Conservation (phyloP, 2,329 filamentous ascomycete genomes). For the Ophiosphaerella herpotricha region DNA sequence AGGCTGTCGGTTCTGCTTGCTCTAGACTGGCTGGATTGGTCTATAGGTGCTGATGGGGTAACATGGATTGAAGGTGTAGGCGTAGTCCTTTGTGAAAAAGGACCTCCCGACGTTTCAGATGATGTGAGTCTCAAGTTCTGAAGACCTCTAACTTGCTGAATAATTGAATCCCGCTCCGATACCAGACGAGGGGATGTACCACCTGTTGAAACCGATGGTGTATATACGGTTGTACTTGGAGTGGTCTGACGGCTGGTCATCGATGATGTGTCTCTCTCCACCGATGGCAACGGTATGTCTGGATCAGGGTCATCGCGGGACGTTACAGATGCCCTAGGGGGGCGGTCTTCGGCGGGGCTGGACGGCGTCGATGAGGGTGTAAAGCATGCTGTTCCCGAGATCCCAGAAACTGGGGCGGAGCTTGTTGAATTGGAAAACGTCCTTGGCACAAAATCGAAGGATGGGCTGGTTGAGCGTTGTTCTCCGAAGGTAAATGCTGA, state of each 20-base stretch:
- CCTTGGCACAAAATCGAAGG: not conserved
- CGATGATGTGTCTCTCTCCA: conserved; percentile 8
- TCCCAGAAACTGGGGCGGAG: not conserved
- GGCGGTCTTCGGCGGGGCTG: not conserved
- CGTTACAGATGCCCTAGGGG: not conserved
- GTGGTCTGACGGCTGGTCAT: conserved; percentile 4
- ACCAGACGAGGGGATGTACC: too few relatives aligned
- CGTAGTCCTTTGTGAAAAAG: conserved; percentile 2
- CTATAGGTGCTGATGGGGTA: conserved; percentile 4
- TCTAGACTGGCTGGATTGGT: not conserved
- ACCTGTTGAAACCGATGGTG: conserved; percentile 6
- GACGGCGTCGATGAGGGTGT: not conserved
- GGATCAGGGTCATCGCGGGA: conserved; percentile 3
- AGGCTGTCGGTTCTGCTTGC: conserved; percentile 7
- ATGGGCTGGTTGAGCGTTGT: conserved; percentile 2
- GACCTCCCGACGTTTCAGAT: not conserved
- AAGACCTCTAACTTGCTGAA: conserved; percentile 2
- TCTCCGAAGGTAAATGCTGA: conserved; percentile 3
- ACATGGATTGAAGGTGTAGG: conserved; percentile 13
- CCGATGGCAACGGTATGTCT: conserved; percentile 13
- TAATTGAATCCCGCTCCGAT: not conserved
- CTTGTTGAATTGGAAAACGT: not conserved
- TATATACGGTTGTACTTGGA: conserved; percentile 7
- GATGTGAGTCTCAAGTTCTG: conserved; percentile 9
- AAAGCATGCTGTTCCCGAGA: conserved; percentile 2